phyloP scores from a whole-genome alignment of 768 basidiomycete species.

The Suillus discolor region DNA sequence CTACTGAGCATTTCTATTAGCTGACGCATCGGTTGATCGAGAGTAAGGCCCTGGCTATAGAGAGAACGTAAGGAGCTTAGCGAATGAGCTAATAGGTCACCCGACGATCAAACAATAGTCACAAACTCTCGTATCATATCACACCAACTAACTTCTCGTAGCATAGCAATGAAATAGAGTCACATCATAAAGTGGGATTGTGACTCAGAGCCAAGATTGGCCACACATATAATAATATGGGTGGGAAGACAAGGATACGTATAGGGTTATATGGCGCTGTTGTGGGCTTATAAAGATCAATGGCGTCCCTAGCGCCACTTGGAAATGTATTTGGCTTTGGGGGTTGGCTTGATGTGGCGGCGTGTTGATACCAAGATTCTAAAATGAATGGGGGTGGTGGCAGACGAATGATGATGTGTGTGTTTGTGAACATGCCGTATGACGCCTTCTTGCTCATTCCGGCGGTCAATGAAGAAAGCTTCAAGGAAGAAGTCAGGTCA shows the following conservation, averaged over 20 bases:
- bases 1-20: neutral
- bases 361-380: neutral
- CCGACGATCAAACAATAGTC: constrained; percentile 1
- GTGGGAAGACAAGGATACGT: neutral
- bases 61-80: constrained; percentile 3
- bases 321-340: neutral
- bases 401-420: neutral
- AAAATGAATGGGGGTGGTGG: neutral
- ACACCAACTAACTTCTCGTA: constrained; percentile 4
- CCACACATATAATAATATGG: too few relatives aligned
- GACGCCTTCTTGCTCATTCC: too few relatives aligned
- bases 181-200: neutral
- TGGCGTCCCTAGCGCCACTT: neutral
- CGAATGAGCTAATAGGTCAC: constrained; percentile 2
- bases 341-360: neutral
- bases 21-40: neutral
- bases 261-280: constrained; percentile 1
- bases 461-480: neutral
- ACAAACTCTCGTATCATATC: constrained; percentile 6
- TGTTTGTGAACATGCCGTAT: neutral
- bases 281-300: neutral
- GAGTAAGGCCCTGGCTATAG: neutral
- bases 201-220: neutral
- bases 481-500: neutral
- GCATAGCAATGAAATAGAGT: constrained; percentile 1